These are phyloP conservation scores for Glomus cerebriforme DNA, from an alignment of 192 early-diverging fungal species.

Conservation along the genomic window DNA sequence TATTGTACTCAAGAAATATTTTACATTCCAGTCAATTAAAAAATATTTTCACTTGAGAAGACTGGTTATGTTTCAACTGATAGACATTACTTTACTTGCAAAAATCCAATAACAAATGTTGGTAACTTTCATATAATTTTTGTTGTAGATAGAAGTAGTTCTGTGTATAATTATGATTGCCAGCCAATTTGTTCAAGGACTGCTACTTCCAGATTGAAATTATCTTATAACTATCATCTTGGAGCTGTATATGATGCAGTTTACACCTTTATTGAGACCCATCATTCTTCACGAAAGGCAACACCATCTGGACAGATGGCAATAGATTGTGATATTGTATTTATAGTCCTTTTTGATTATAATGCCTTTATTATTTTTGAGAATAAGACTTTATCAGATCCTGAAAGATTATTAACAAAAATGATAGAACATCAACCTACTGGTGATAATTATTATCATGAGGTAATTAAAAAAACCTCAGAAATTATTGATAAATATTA, in stretches of 20 bases:
- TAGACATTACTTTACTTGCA: slow-evolving; percentile 39
- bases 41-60: background rate
- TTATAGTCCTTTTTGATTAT: slow-evolving; percentile 27
- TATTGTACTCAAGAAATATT: slow-evolving; percentile 26
- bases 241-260: slow-evolving; percentile 33
- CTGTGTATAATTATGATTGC: background rate
- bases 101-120: slow-evolving; percentile 34
- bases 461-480: slow-evolving; percentile 11
- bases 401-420: slow-evolving; percentile 1
- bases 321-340: slow-evolving; percentile 20
- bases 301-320: background rate
- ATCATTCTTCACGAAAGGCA: slow-evolving; percentile 4
- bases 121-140: slow-evolving; percentile 32
- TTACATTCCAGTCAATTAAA: background rate
- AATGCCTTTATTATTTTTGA: background rate
- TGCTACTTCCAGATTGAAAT: background rate
- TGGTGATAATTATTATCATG: slow-evolving; percentile 3
- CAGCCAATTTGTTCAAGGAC: background rate
- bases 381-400: slow-evolving; percentile 13
- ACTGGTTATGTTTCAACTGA: slow-evolving; percentile 32
- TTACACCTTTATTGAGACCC: slow-evolving; percentile 17
- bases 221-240: slow-evolving; percentile 24
- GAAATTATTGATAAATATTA: slow-evolving; percentile 15
- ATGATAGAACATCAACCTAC: background rate
- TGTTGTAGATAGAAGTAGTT: slow-evolving; percentile 30